Base-by-base conservation (phyloP, 2,329 filamentous ascomycete species). In the Penicillium sp. region DNA sequence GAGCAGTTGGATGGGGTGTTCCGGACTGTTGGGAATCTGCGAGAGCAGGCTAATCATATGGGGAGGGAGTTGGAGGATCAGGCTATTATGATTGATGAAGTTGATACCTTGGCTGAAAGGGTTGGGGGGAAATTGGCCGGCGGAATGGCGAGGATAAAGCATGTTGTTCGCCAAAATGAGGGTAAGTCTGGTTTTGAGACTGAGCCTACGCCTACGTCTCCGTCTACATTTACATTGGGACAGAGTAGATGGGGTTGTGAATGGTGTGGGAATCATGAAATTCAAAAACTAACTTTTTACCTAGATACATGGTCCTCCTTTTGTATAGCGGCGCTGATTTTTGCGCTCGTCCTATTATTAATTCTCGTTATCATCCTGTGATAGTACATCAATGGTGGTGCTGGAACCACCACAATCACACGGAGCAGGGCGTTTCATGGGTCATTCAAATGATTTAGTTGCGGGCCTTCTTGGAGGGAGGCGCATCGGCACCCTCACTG, bases 61-160 rank as follows among this genome's bases (percentile, higher is more conserved):
- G 93, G 94, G 1, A 82, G 93, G 53, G 94, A 99, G 78, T 80
- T 99, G 42, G 95, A 97, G 75, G 94, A 99, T 77, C 94, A 99
- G 80, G 83, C 83, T 19, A 90, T 92, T 73, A 88, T 97, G 83
- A 81, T 99, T 53, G 87, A 94, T 59, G 87, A 90, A 48, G 89
- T 95, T 36, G 93, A 97, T 74, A 83, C 81, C 26, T 80, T 96
- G 52, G 91, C 91, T 3, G 92, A 97, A 72, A 83, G 93, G 29
- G 92, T 99, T 1, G 90, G 91, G 13, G 90, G 91, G 1, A 87
- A 94, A 70, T 75, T 99, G 67, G 86, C 91, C 77, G 91, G 83
- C 52, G 94, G 94, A 18, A 85, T 97, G 79, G 88, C 90, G 76
- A 93, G 90, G 77, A 85, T 99, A 66, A 86, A 87, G 61, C 85